Percentiles rank a stretch among this genome's conserved stretches.
Conservation (phyloP, 768 basidiomycete species). For the Saitozyma sp. region DNA sequence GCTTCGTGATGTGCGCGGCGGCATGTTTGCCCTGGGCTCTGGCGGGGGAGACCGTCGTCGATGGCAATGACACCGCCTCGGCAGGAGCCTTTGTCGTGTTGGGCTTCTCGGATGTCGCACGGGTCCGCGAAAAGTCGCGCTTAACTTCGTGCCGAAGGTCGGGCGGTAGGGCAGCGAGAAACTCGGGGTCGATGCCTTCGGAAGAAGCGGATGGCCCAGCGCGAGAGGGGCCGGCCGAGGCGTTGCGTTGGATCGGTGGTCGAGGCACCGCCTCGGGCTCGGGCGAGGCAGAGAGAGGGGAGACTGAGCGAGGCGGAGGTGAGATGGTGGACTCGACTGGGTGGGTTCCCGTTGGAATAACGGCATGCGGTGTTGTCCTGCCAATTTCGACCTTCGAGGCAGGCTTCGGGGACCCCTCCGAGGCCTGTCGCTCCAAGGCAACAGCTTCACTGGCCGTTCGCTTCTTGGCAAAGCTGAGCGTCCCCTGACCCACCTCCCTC, state of each 20-base stretch:
- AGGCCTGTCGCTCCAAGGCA: constrained; percentile 1
- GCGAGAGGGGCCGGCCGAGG: constrained; percentile 24
- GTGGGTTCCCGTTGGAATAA: neutral
- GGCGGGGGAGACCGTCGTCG: constrained; percentile 20
- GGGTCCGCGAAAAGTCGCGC: constrained; percentile 17
- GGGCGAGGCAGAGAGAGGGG: neutral
- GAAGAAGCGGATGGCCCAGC: constrained; percentile 14
- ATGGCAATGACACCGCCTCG: constrained; percentile 1
- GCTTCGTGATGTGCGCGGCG: constrained; percentile 38
- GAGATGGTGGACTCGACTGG: neutral
- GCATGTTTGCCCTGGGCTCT: constrained; percentile 21
- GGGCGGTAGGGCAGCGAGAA: constrained; percentile 39
- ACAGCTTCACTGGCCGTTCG: constrained; percentile 1
- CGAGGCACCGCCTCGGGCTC: neutral
- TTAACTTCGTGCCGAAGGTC: constrained; percentile 41
- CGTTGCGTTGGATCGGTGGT: constrained; percentile 4
- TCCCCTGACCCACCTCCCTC: constrained; percentile 60
- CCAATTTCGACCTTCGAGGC: constrained; percentile 1
- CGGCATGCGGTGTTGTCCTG: neutral
- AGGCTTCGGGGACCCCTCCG: neutral
- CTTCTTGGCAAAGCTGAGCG: constrained; percentile 59
- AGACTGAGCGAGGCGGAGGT: neutral
- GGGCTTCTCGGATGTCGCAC: constrained; percentile 16
- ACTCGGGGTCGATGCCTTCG: constrained; percentile 45
- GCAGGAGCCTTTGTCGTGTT: neutral